phyloP scores from a whole-genome alignment of 129 eudicot genomes.

The Flaveria linearis region DNA sequence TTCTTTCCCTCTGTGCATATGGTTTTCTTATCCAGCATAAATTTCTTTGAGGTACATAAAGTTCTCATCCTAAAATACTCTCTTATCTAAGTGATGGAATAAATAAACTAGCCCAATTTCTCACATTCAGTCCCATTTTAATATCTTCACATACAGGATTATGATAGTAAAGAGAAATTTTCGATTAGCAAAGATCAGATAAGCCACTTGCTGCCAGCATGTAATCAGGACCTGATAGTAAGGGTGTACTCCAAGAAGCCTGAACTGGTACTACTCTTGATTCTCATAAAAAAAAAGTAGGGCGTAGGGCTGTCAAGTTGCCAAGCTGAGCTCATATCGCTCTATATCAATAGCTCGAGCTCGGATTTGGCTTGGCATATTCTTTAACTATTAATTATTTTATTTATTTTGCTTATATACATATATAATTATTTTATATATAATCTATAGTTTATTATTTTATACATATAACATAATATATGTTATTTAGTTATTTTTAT shows the following conservation, averaged over 20 bases:
- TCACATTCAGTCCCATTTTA: constrained; percentile 7
- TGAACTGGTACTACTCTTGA: constrained; percentile 48
- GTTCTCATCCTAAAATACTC: background rate
- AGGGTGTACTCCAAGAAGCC: constrained; percentile 86
- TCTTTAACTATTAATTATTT: background rate
- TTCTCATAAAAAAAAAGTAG: background rate
- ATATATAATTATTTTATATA: too few species aligned
- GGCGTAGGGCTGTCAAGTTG: background rate
- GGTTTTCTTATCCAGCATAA: constrained; percentile 55
- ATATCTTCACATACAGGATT: constrained; percentile 51
- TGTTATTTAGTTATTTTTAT: too few species aligned
- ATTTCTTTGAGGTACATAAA: constrained; percentile 74
- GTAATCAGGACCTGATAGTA: constrained; percentile 72
- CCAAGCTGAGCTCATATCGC: background rate
- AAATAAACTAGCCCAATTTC: background rate
- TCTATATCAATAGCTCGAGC: background rate
- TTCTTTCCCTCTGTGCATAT: constrained; percentile 32
- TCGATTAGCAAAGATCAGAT: constrained; percentile 51
- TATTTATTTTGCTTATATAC: background rate
- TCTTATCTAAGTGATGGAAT: background rate
- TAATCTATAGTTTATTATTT: too few species aligned
- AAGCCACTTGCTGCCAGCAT: constrained; percentile 81
- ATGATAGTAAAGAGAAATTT: constrained; percentile 56
- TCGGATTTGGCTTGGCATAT: background rate
- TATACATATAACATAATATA: too few species aligned